A percentile compares a stretch with the other conserved stretches of the same genome.
These are phyloP conservation scores for Sphaerulina musiva DNA, from an alignment of 2,329 filamentous ascomycete species.

Conservation along the genomic window DNA sequence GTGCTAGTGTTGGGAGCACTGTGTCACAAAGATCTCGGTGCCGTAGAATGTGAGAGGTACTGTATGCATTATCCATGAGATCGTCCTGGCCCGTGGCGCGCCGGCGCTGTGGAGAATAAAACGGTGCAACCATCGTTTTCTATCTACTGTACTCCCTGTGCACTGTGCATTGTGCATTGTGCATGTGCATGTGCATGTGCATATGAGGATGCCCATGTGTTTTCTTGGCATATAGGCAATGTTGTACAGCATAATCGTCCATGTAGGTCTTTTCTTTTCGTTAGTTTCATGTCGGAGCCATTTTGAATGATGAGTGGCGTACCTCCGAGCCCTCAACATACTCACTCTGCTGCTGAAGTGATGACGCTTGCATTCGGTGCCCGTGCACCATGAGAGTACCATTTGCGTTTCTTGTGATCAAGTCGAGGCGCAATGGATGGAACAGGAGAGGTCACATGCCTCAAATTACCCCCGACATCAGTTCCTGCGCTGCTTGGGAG, in stretches of 20 bases:
- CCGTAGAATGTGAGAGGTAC: background rate
- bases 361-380: background rate
- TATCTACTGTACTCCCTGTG: too few relatives aligned
- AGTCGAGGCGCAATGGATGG: too few relatives aligned
- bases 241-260: background rate
- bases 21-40: background rate
- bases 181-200: background rate
- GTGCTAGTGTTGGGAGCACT: background rate
- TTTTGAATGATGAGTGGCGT: too few relatives aligned
- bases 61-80: background rate
- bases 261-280: background rate
- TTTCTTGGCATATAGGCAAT: background rate
- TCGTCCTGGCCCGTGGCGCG: background rate
- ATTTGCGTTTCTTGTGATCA: too few relatives aligned
- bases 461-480: background rate
- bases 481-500: background rate
- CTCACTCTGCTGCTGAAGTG: background rate
- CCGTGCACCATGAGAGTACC: too few relatives aligned
- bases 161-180: too few relatives aligned
- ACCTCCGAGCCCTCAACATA: too few relatives aligned
- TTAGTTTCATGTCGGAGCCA: background rate
- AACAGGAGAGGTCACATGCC: too few relatives aligned
- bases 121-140: background rate
- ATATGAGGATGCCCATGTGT: background rate
- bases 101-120: background rate